Base-by-base conservation (phyloP, 306 rosid genomes). In the Inga laurina region DNA sequence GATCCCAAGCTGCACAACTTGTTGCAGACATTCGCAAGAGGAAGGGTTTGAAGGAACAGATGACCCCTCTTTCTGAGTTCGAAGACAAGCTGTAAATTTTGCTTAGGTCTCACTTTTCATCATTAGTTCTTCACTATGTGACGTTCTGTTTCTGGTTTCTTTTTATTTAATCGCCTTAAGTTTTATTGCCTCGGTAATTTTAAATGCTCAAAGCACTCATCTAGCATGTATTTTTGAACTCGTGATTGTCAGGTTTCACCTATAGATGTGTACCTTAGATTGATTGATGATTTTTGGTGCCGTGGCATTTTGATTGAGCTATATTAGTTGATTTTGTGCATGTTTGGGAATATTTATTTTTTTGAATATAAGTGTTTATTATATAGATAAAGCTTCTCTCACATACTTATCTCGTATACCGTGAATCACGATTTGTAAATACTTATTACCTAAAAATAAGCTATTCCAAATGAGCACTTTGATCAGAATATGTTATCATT, bases 1-100 rank as follows among this genome's bases (percentile, higher is more conserved):
- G 94, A 0, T 85, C 99, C 15, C 97, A 91, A 41, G 97, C 99
- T 57, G 4, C 94, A 0, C 41, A 19, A 13, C 90, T 93, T 65
- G 97, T 94, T 4, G 0, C 89, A 0, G 96, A 96, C 64, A 91
- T 93, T 81, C 92, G 98, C 3, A 96, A 90, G 93, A 96, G 99
- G 90, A 96, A 94, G 92, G 98, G 99, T 0, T 89, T 96, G 94
- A 94, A 94, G 96, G 94, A 90, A 80, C 93, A 92, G 84, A 91
- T 91, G 93, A 94, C 97, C 16, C 97, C 98, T 11, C 94, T 94
- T 2, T 88, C 98, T 0, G 98, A 94, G 48, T 94, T 22, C 10
- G 97, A 94, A 82, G 97, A 92, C 87, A 92, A 92, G 94, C 91
- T 94, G 39, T 94, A 35, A 80, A 88, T 76, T 5, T 3, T 76